Conservation (phyloP, 768 basidiomycete species). For the Crucibulum laeve region DNA sequence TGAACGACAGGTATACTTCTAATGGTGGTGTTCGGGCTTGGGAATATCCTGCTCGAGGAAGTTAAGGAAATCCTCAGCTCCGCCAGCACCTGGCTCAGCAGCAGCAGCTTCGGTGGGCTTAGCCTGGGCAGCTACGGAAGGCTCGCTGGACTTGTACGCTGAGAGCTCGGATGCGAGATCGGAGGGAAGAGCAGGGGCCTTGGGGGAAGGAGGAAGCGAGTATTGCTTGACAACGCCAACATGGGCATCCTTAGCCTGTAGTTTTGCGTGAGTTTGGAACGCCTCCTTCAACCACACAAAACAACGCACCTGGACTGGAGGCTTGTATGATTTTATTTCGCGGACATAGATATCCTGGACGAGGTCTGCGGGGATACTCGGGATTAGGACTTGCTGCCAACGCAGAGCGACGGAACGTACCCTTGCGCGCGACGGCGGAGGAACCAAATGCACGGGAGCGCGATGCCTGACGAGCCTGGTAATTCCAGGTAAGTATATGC, state of each 20-base stretch:
- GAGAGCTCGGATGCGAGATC: constrained; percentile 87
- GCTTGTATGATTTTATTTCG: constrained; percentile 89
- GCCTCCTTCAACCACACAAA: too few species aligned
- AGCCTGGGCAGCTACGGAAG: constrained; percentile 40
- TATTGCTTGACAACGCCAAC: constrained; percentile 84
- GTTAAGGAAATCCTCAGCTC: constrained; percentile 73
- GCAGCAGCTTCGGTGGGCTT: constrained; percentile 24
- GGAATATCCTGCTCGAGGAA: constrained; percentile 82
- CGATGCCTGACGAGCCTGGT: constrained; percentile 54
- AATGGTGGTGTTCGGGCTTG: constrained; percentile 55
- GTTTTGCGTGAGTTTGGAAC: too few species aligned
- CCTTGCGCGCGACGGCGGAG: constrained; percentile 58
- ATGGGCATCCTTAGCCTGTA: constrained; percentile 85
- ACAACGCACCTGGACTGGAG: constrained; percentile 60
- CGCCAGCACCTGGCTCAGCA: constrained; percentile 39
- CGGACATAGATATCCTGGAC: constrained; percentile 90
- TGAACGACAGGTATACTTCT: constrained; percentile 1
- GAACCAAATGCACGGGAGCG: constrained; percentile 57
- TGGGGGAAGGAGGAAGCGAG: constrained; percentile 68
- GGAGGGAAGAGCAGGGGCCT: constrained; percentile 68
- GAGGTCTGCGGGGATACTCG: constrained; percentile 65
- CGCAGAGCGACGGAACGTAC: constrained; percentile 29
- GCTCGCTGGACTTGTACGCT: constrained; percentile 82
- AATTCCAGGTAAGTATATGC: constrained; percentile 5
- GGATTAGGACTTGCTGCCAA: constrained; percentile 24